phyloP scores from a whole-genome alignment of 306 rosid species.

The Begonia fuchsioides region DNA sequence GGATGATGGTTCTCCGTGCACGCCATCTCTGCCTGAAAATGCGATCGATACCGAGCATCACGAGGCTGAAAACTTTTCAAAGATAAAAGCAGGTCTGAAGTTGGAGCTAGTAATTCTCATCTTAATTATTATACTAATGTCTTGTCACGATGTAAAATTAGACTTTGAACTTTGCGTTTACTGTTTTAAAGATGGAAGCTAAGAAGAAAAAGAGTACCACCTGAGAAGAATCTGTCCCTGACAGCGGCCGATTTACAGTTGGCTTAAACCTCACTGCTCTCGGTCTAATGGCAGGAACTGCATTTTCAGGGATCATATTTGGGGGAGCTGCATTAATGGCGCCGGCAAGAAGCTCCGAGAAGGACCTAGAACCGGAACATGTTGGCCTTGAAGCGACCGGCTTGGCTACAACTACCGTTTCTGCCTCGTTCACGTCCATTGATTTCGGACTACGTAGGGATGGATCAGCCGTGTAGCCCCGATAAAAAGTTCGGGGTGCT shows the following conservation, averaged over 20 bases:
- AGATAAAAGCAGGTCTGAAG: too few species aligned
- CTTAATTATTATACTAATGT: too few species aligned
- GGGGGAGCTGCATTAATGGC: slow-evolving; percentile 53
- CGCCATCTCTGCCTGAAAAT: slow-evolving; percentile 38
- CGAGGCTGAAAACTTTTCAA: slow-evolving; percentile 12
- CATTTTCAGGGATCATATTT: slow-evolving; percentile 31
- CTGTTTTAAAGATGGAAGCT: background rate
- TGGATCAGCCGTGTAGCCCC: too few species aligned
- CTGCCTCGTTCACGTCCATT: slow-evolving; percentile 67
- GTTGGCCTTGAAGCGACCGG: slow-evolving; percentile 88
- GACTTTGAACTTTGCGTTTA: too few species aligned
- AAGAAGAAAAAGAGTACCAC: slow-evolving; percentile 18
- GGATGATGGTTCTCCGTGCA: slow-evolving; percentile 22
- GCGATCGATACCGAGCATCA: slow-evolving; percentile 6
- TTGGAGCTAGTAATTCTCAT: too few species aligned
- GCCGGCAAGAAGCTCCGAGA: slow-evolving; percentile 83
- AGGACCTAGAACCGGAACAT: slow-evolving; percentile 57
- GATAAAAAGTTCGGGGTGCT: too few species aligned
- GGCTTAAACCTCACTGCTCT: slow-evolving; percentile 85
- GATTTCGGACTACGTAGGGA: too few species aligned
- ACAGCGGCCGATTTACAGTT: slow-evolving; percentile 17
- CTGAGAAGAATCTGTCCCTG: slow-evolving; percentile 45
- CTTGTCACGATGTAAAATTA: too few species aligned
- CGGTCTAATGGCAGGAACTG: slow-evolving; percentile 82
- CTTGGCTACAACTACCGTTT: slow-evolving; percentile 57